Percentiles rank a stretch among this genome's conserved stretches.
Evolutionary conservation across 139 green algal genomes (phyloP).

Genomic region (Coelastrella sp.): DNA sequence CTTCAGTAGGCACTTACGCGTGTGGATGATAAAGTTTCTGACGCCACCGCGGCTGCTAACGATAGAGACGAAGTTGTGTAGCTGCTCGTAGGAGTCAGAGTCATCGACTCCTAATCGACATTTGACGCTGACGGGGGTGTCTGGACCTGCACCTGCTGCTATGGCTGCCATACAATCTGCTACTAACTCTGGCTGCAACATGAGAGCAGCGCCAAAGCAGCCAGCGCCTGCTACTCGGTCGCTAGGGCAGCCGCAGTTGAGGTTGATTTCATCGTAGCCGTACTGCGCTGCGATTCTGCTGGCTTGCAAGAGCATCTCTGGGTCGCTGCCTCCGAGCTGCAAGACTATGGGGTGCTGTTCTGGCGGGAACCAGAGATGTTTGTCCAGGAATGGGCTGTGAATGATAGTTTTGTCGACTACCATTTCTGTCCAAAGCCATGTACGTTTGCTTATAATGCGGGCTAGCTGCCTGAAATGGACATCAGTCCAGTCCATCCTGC

Average conservation of each 20-base stretch:
- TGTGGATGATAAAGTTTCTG: slow-evolving; percentile 95
- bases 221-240: slow-evolving; percentile 91
- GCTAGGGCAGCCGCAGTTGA: slow-evolving; percentile 96
- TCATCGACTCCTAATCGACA: slow-evolving; percentile 87
- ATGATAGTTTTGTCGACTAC: slow-evolving; percentile 93
- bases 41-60: slow-evolving; percentile 77
- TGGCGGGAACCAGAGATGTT: slow-evolving; percentile 88
- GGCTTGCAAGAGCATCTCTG: slow-evolving; percentile 75
- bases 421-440: slow-evolving; percentile 96
- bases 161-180: slow-evolving; percentile 81
- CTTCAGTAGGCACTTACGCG: slow-evolving; percentile 94
- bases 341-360: slow-evolving; percentile 93
- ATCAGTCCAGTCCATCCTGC: slow-evolving; percentile 95
- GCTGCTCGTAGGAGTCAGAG: slow-evolving; percentile 77
- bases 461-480: slow-evolving; percentile 91
- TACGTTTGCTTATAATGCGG: slow-evolving; percentile 81
- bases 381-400: slow-evolving; percentile 70
- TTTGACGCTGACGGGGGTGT: slow-evolving; percentile 86
- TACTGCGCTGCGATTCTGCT: slow-evolving; percentile 70
- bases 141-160: slow-evolving; percentile 30
- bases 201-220: slow-evolving; percentile 93
- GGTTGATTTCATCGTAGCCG: slow-evolving; percentile 95
- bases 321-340: slow-evolving; percentile 92
- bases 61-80: slow-evolving; percentile 77
- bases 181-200: slow-evolving; percentile 86